Conservation (phyloP, 2,329 filamentous ascomycete genomes). For the Aureobasidium subglaciale region DNA sequence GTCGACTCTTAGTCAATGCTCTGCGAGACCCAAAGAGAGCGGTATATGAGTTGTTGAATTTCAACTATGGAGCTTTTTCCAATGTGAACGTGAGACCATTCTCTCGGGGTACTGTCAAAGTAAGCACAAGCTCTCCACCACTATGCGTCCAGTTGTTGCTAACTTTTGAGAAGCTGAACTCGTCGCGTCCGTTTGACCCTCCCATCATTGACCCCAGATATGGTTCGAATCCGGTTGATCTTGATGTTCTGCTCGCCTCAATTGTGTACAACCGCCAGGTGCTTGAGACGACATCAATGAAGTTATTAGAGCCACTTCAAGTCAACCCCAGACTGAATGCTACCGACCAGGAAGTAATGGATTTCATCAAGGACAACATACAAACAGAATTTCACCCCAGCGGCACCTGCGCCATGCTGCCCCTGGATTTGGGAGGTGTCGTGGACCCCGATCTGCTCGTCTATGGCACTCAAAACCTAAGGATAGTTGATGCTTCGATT, state of each 20-base stretch:
- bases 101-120: slow-evolving; percentile 37
- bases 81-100: slow-evolving; percentile 35
- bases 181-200: slow-evolving; percentile 31
- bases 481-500: slow-evolving; percentile 41
- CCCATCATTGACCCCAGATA: slow-evolving; percentile 39
- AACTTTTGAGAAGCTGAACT: slow-evolving; percentile 26
- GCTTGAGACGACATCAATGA: slow-evolving; percentile 21
- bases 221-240: slow-evolving; percentile 38
- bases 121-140: background rate
- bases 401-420: slow-evolving; percentile 47
- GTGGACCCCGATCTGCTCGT: slow-evolving; percentile 39
- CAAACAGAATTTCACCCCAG: slow-evolving; percentile 45
- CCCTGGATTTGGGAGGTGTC: slow-evolving; percentile 42
- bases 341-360: slow-evolving; percentile 24
- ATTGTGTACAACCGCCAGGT: slow-evolving; percentile 26
- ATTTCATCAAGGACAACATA: slow-evolving; percentile 24
- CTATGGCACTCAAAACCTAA: slow-evolving; percentile 38
- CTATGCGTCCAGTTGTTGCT: too few species aligned
- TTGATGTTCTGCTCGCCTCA: slow-evolving; percentile 22
- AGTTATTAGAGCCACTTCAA: slow-evolving; percentile 20
- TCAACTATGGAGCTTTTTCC: slow-evolving; percentile 26
- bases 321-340: slow-evolving; percentile 22
- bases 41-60: slow-evolving; percentile 26
- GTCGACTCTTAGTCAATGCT: slow-evolving; percentile 20
- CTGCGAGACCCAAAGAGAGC: slow-evolving; percentile 21